Evolutionary conservation across 306 rosid species (phyloP).

Genomic region (Cicer pinnatifidum): DNA sequence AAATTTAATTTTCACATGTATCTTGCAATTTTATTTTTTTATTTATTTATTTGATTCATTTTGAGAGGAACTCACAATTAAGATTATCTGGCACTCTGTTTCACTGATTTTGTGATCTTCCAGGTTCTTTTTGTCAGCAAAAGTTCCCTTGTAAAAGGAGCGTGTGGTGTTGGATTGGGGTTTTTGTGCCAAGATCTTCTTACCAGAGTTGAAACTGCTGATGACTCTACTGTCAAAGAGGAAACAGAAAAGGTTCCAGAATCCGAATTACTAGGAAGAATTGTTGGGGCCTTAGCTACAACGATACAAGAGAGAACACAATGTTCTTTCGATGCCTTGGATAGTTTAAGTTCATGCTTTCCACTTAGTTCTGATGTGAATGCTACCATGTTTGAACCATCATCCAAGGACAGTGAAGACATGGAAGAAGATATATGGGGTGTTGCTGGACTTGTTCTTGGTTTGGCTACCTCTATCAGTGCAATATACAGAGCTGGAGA

Average conservation of each 20-base stretch:
- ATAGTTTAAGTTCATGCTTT: constrained; percentile 62
- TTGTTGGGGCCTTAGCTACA: constrained; percentile 63
- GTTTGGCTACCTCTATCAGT: constrained; percentile 71
- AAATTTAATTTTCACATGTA: constrained; percentile 28
- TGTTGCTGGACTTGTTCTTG: constrained; percentile 92
- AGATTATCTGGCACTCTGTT: constrained; percentile 35
- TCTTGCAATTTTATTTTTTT: constrained; percentile 34
- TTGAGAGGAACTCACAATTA: constrained; percentile 16
- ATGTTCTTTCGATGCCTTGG: constrained; percentile 62
- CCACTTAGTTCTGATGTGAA: constrained; percentile 51
- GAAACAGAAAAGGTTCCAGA: constrained; percentile 61
- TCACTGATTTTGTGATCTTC: constrained; percentile 44
- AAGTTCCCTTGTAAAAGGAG: constrained; percentile 91
- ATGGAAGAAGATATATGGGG: constrained; percentile 93
- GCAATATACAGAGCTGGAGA: constrained; percentile 78
- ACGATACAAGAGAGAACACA: constrained; percentile 60
- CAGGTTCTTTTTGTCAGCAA: constrained; percentile 74
- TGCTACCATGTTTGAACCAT: constrained; percentile 46
- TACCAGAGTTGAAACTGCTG: constrained; percentile 67
- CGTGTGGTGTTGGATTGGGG: constrained; percentile 95
- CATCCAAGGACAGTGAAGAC: constrained; percentile 56
- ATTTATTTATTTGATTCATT: constrained; percentile 18
- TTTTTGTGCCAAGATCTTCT: constrained; percentile 89
- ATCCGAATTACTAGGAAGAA: constrained; percentile 63
- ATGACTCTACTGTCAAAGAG: constrained; percentile 52